Percentiles rank a stretch among this genome's conserved stretches.
Evolutionary conservation across 2,329 filamentous ascomycete genomes (phyloP).

Genomic region (Aspergillus pseudoglaucus): DNA sequence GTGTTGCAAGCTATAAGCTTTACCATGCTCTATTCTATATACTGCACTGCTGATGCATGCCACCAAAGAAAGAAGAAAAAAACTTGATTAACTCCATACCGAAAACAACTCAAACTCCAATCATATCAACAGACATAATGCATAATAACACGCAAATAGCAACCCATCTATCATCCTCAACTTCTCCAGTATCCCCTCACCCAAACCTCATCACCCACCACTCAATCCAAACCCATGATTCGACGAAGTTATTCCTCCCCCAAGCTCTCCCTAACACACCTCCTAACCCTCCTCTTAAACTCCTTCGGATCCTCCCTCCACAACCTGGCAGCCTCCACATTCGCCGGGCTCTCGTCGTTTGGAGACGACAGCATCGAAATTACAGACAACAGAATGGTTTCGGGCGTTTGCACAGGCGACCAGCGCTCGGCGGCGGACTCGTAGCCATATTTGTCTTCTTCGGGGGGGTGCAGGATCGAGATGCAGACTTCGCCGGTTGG

Average conservation of each 20-base stretch:
- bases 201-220: not conserved
- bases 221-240: constrained; percentile 3
- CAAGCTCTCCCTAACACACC: constrained; percentile 73
- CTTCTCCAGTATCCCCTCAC: not conserved
- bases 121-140: constrained; percentile 5
- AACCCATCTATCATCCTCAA: not conserved
- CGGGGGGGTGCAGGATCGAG: constrained; percentile 90
- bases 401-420: constrained; percentile 89
- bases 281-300: constrained; percentile 71
- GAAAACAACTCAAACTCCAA: constrained; percentile 3
- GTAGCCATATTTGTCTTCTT: constrained; percentile 91
- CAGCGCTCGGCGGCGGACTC: constrained; percentile 85
- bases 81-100: constrained; percentile 8
- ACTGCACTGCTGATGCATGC: no score
- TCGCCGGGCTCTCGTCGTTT: constrained; percentile 92
- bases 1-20: no score
- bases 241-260: constrained; percentile 54
- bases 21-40: no score
- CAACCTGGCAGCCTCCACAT: constrained; percentile 84
- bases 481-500: constrained; percentile 84
- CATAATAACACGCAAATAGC: constrained; percentile 12
- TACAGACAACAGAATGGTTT: constrained; percentile 86
- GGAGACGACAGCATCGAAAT: constrained; percentile 89
- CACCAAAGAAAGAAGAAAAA: not conserved
- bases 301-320: constrained; percentile 74